Conservation (phyloP, 768 basidiomycete genomes). For the Macrolepiota dolichaula region DNA sequence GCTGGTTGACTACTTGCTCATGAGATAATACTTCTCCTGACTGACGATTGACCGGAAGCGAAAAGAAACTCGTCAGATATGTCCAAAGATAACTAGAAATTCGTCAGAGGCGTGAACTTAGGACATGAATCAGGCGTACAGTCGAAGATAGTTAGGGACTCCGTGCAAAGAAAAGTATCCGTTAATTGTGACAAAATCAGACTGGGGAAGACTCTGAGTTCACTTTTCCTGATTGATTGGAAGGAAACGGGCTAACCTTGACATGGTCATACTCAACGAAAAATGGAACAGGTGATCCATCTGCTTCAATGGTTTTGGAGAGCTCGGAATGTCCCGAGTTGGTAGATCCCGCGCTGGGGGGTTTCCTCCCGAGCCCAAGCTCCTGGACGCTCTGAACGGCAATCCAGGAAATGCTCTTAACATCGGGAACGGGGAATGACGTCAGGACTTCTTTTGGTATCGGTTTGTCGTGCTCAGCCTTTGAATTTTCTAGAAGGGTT, state of each 20-base stretch:
- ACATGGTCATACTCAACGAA: constrained; percentile 95
- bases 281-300: constrained; percentile 72
- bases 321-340: constrained; percentile 45
- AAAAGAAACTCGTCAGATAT: constrained; percentile 84
- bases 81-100: constrained; percentile 63
- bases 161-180: constrained; percentile 75
- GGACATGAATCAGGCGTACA: constrained; percentile 41
- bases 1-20: constrained; percentile 87
- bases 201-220: constrained; percentile 41
- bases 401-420: constrained; percentile 91
- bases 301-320: constrained; percentile 58
- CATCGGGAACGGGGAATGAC: constrained; percentile 87
- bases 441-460: constrained; percentile 82
- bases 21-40: constrained; percentile 71
- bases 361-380: constrained; percentile 44
- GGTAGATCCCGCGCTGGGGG: constrained; percentile 20
- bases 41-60: constrained; percentile 72
- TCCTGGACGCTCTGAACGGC: constrained; percentile 67
- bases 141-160: constrained; percentile 71
- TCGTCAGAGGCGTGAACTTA: neutral
- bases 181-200: constrained; percentile 85
- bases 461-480: constrained; percentile 78
- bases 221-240: neutral
- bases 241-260: constrained; percentile 44
- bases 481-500: constrained; percentile 72